Evolutionary conservation across 1,139 yeast genomes (phyloP).

Genomic region (Sporopachydermia cereana): DNA sequence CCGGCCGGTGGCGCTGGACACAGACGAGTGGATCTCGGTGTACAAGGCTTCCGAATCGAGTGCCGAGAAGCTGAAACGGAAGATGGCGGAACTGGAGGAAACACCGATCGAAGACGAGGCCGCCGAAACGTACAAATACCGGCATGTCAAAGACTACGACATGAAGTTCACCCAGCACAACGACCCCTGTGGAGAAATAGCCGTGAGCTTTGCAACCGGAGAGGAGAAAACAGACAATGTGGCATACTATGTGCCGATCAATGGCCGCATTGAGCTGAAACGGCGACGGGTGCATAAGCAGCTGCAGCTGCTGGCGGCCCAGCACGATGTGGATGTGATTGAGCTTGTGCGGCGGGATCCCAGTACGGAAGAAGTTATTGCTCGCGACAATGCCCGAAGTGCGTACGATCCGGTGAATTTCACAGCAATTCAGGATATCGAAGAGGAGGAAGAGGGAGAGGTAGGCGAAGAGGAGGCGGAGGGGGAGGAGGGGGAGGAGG

Average conservation of each 20-base stretch:
- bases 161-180: slow-evolving; percentile 44
- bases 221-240: slow-evolving; percentile 41
- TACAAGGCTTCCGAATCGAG: slow-evolving; percentile 43
- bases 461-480: slow-evolving; percentile 15
- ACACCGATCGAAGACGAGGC: slow-evolving; percentile 31
- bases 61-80: slow-evolving; percentile 29
- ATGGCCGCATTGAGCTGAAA: slow-evolving; percentile 70
- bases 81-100: slow-evolving; percentile 33
- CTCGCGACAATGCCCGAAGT: slow-evolving; percentile 57
- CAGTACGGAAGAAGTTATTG: slow-evolving; percentile 53
- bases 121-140: slow-evolving; percentile 40
- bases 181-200: slow-evolving; percentile 43
- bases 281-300: slow-evolving; percentile 58
- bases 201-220: slow-evolving; percentile 28
- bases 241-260: slow-evolving; percentile 71
- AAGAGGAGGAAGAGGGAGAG: slow-evolving; percentile 20
- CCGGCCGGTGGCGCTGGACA: slow-evolving; percentile 62
- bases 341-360: slow-evolving; percentile 62
- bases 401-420: slow-evolving; percentile 69
- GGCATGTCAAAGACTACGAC: slow-evolving; percentile 71
- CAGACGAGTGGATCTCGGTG: slow-evolving; percentile 75
- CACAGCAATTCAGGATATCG: slow-evolving; percentile 40
- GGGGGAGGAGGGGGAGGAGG: slow-evolving; percentile 20
- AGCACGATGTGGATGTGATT: slow-evolving; percentile 40
- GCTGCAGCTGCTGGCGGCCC: slow-evolving; percentile 36